Evolutionary conservation across 2,329 filamentous ascomycete genomes (phyloP), one percentile per base, ranked within the genome.

Genomic region (Ophiosphaerella korrae): DNA sequence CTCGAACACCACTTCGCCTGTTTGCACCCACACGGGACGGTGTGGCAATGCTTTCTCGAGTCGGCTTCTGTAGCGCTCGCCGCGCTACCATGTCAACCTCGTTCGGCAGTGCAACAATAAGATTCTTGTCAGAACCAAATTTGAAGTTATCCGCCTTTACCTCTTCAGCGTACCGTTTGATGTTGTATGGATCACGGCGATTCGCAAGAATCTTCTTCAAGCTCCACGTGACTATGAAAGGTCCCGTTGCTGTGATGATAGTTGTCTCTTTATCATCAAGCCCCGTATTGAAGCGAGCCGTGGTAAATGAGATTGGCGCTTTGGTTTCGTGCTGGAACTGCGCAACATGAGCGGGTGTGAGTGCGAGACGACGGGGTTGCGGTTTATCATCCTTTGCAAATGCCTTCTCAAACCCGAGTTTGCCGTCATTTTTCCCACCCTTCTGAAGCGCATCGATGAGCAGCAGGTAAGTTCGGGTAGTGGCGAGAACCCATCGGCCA

Each of bases 81-180:
- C 93, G 92, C 39, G 88, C 88, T 11, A 99, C 90, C 92, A 97
- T 97, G 75, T 97, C 95, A 62, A 99, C 94, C 74, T 97, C 92
- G 70, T 99, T 96, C 2, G 94, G 92, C 57, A 99, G 79, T 1
- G 94, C 94, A 32, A 99, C 93, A 67, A 99, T 96, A 65, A 99
- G 91, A 67, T 97, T 97, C 84, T 96, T 96, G 75, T 99, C 94
- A 5, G 88, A 92, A 40, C 93, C 93, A 68, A 92, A 99, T 67
- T 94, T 92, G 85, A 99, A 99, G 73, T 99, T 96, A 73, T 99
- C 94, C 3, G 94, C 94, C 81, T 95, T 97, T 70, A 99, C 92
- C 57, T 96, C 89, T 67, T 99, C 94, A 1, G 86, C 83, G 71
- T 99, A 99, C 13, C 94, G 88, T 81, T 97, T 97, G 81, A 99